Conservation (phyloP, 2,329 filamentous ascomycete species). For the Davidsoniella neocaledoniae region DNA sequence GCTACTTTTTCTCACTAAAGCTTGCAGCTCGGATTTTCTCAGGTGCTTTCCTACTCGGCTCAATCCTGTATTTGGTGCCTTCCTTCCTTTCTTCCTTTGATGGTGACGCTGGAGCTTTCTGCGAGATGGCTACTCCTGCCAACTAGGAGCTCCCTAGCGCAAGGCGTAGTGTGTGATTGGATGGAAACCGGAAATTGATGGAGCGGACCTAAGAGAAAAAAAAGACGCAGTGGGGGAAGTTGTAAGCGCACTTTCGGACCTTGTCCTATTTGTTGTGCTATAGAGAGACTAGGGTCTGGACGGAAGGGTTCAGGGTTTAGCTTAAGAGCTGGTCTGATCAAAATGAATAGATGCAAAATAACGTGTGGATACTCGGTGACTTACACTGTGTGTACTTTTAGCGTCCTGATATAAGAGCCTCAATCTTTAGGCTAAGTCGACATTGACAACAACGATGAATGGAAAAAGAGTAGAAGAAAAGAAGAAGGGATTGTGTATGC, state of each 20-base stretch:
- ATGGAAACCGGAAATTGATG: not conserved
- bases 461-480: too few species aligned
- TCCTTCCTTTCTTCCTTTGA: not conserved
- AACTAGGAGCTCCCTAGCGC: conserved; percentile 4
- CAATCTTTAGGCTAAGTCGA: not conserved
- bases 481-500: not conserved
- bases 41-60: not conserved
- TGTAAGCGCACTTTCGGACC: conserved; percentile 11
- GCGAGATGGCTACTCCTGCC: not conserved
- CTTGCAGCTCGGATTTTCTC: not conserved
- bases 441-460: too few species aligned
- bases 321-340: too few species aligned
- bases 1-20: not conserved
- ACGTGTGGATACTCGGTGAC: not conserved
- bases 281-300: not conserved
- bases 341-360: not conserved
- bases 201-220: conserved; percentile 3
- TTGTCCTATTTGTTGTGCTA: not conserved
- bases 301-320: not conserved
- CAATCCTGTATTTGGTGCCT: conserved; percentile 2
- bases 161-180: conserved; percentile 3
- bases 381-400: not conserved
- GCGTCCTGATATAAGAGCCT: not conserved
- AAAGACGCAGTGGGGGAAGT: conserved; percentile 9
- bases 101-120: not conserved